phyloP scores from a whole-genome alignment of 768 basidiomycete genomes.

The Glaciozyma antarctica region DNA sequence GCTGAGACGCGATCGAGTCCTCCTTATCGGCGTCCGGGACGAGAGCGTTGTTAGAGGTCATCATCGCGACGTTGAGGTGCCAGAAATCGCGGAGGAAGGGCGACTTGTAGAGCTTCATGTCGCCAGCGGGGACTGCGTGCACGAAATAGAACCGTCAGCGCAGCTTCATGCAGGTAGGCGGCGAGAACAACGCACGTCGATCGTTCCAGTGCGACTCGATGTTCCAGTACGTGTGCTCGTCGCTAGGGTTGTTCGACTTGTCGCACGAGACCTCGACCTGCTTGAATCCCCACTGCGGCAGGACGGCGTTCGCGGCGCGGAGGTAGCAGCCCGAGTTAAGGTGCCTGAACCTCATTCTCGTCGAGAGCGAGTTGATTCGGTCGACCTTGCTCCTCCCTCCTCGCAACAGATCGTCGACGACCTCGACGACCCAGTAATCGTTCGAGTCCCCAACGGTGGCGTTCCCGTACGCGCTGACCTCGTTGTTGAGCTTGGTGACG shows the following conservation, averaged over 20 bases:
- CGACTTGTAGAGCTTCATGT: constrained; percentile 73
- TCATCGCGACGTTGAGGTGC: constrained; percentile 99
- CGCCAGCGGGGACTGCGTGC: constrained; percentile 63
- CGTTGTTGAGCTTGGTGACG: constrained; percentile 74
- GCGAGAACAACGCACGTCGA: constrained; percentile 53
- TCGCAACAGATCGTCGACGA: constrained; percentile 75
- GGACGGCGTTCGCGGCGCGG: constrained; percentile 70
- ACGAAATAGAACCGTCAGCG: constrained; percentile 7
- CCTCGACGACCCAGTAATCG: constrained; percentile 86
- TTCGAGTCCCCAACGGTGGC: constrained; percentile 72
- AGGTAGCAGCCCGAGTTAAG: constrained; percentile 71
- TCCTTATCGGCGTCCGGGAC: constrained; percentile 97
- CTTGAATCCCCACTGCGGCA: constrained; percentile 99
- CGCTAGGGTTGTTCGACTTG: constrained; percentile 68
- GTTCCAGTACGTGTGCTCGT: constrained; percentile 92
- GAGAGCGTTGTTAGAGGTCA: constrained; percentile 98
- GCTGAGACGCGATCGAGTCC: constrained; percentile 87
- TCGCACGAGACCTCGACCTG: constrained; percentile 93
- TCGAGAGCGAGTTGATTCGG: constrained; percentile 79
- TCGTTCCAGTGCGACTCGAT: constrained; percentile 97
- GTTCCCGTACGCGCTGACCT: constrained; percentile 93
- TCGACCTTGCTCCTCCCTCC: constrained; percentile 48
- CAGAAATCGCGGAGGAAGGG: constrained; percentile 95
- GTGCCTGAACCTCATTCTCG: constrained; percentile 76
- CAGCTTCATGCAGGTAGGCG: no score